Evolutionary conservation across 306 rosid genomes (phyloP), one percentile per base, ranked within the genome.

Genomic region (Phaseolus lunatus): DNA sequence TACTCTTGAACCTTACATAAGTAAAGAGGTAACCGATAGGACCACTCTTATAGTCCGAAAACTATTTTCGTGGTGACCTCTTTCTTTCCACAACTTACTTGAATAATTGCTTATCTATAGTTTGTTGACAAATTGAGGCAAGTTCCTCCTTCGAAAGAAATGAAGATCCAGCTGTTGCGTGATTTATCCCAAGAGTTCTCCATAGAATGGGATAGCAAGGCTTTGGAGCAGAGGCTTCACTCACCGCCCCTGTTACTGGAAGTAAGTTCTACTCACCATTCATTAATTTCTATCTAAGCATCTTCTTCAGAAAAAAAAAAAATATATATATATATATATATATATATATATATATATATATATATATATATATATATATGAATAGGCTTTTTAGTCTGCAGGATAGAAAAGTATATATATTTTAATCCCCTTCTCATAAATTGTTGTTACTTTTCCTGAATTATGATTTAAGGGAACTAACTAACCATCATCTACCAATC

Each of bases 181-280:
- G 88, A 92, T 62, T 50, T 95, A 66, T 90, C 96, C 1, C 79
- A 77, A 27, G 99, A 92, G 35, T 81, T 77, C 41, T 85, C 88
- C 48, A 86, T 92, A 50, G 81, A 77, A 58, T 95, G 97, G 97
- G 73, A 90, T 52, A 80, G 89, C 59, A 92, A 86, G 74, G 81
- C 89, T 75, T 68, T 95, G 79, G 94, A 92, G 71, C 88, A 91
- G 27, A 80, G 63, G 69, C 82, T 88, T 53, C 71, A 77, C 31
- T 81, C 72, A 23, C 82, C 85, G 0, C 81, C 87, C 19, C 27
- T 52, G 56, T 50, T 24, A 20, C 70, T 73, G 19, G 80, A 84
- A 57, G 93, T 89, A 79, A 82, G 89, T 65, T 77, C 49, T 19
- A 0, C 71, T 18, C 2, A 24, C n/a, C 9, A 29, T 65, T 9